Conservation (phyloP, 2,329 filamentous ascomycete genomes). For the Scytalidium sp. region DNA sequence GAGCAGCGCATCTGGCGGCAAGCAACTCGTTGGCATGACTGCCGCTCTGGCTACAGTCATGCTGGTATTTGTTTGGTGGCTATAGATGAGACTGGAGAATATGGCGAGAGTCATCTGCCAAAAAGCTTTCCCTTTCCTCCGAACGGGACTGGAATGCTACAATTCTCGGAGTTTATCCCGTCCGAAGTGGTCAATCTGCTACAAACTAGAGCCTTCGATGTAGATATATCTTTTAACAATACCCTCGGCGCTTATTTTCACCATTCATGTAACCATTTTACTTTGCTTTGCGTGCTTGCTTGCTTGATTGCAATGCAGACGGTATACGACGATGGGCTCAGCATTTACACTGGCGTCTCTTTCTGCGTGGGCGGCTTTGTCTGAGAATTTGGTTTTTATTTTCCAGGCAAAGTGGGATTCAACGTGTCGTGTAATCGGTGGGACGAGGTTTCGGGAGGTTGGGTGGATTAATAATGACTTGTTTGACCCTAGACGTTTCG, state of each 20-base stretch:
- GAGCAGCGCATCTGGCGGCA: slow-evolving; percentile 39
- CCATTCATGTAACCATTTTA: not conserved
- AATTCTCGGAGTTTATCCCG: too few relatives aligned
- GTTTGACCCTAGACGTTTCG: too few relatives aligned
- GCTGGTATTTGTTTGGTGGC: slow-evolving; percentile 49
- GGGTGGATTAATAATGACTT: too few relatives aligned
- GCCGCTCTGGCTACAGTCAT: slow-evolving; percentile 48
- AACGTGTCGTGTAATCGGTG: too few relatives aligned
- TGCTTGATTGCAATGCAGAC: not conserved
- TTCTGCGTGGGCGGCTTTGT: too few relatives aligned
- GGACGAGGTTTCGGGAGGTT: too few relatives aligned
- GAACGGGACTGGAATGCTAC: too few relatives aligned
- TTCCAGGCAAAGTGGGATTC: too few relatives aligned
- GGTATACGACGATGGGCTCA: not conserved
- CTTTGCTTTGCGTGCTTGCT: not conserved
- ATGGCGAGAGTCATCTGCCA: too few relatives aligned
- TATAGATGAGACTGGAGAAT: slow-evolving; percentile 29
- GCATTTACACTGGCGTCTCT: not conserved
- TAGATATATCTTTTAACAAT: not conserved
- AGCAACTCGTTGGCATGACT: slow-evolving; percentile 47
- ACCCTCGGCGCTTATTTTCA: not conserved
- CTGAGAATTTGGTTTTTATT: too few relatives aligned
- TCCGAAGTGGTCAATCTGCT: too few relatives aligned
- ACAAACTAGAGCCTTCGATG: not conserved
- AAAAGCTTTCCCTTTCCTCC: too few relatives aligned